Evolutionary conservation across 129 eudicot genomes (phyloP).

Genomic region (Smallanthus sonchifolius): DNA sequence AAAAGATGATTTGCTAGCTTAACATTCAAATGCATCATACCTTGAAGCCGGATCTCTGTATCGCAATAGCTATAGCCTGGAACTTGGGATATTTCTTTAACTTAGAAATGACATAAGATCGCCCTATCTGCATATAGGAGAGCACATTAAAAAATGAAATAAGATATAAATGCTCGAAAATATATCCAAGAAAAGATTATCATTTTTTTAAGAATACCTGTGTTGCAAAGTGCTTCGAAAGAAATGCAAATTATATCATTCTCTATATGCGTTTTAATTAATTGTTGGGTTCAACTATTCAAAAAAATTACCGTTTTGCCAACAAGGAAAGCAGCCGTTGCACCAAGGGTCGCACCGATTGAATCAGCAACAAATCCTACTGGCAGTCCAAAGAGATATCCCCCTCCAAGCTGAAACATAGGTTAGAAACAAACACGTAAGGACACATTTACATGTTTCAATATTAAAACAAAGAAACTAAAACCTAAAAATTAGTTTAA

Average conservation of each 20-base stretch:
- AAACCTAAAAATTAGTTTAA: not conserved
- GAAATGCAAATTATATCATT: constrained; percentile 11
- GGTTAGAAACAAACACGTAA: constrained; percentile 3
- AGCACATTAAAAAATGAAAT: constrained; percentile 1
- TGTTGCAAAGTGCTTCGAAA: not conserved
- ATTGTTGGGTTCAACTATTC: constrained; percentile 1
- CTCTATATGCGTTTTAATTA: constrained; percentile 1
- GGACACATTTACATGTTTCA: not conserved
- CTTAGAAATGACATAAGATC: constrained; percentile 78
- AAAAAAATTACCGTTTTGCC: constrained; percentile 76
- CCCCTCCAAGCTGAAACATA: constrained; percentile 88
- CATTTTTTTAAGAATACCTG: not conserved
- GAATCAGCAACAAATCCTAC: constrained; percentile 95
- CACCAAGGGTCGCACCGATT: constrained; percentile 87
- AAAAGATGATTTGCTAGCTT: constrained; percentile 7
- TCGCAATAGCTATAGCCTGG: constrained; percentile 89
- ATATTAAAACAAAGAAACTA: not conserved
- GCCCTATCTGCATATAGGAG: constrained; percentile 64
- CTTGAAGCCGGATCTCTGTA: constrained; percentile 93
- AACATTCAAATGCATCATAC: constrained; percentile 31
- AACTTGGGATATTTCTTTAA: constrained; percentile 80
- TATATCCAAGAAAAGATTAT: not conserved
- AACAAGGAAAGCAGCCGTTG: constrained; percentile 86
- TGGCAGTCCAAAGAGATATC: constrained; percentile 90
- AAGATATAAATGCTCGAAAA: not conserved